Base-by-base conservation (phyloP, 1,284 basidiomycete genomes). In the Phlebopus sp. region DNA sequence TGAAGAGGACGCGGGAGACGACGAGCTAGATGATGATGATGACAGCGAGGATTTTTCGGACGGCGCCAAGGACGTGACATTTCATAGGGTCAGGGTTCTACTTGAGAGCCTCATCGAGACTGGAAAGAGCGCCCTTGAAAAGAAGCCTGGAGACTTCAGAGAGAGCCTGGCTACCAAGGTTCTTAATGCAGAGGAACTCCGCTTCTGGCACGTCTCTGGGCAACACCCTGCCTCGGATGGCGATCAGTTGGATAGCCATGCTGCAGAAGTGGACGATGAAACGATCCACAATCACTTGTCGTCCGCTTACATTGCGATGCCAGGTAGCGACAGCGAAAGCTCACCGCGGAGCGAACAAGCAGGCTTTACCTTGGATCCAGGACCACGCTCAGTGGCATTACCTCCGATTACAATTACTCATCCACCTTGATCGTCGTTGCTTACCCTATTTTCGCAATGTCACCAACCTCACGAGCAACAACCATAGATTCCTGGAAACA, bases 171-270 rank as follows among this genome's bases (percentile, higher is more conserved):
- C 69, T 3, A 71, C 84, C 23, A 87, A 85, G 61, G 86, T 89
- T n/a, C 70, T 89, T 15, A 82, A 75, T 46, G 79, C 81, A 27
- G 82, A 86, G 51, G 86, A 89, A 57, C 73, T 86, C 40, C 75
- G 78, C 37, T 69, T 71, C 15, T 87, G 83, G 81, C 71, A 72
- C 44, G 75, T 70, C 54, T 69, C 63, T 3, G 62, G 59, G 27
- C 63, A 62, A 51, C 36, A 52, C 8, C 29, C 15, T 35, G 46
- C 44, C 37, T 46, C 37, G 31, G 47, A 56, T 39, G 46, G 47
- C 23, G 13, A 27, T 21, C 38, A 43, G 25, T 17, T 39, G 21
- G 43, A 59, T 37, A 51, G 55, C 42, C 58, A 55, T 38, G 55
- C 59, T 46, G 59, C 53, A 11, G 66, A 64, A 46, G 53, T 46